Evolutionary conservation across 106 monocot species (phyloP), one percentile per base, ranked within the genome.

Genomic region (Iris macrosiphon): DNA sequence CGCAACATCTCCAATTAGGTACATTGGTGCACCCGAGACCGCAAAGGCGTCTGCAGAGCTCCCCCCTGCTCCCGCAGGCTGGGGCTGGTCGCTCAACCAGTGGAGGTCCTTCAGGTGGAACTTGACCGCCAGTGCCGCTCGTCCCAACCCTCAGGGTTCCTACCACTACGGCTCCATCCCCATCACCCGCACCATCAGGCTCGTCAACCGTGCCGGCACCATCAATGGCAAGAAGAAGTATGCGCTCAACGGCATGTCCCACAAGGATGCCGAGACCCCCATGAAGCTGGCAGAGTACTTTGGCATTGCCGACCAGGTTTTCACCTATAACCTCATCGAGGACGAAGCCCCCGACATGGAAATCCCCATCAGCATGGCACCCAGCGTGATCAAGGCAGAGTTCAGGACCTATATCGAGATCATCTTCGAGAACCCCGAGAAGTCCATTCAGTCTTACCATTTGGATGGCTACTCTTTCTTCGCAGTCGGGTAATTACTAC

Each of bases 161-260:
- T 75, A 66, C 70, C 80, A 80, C 62, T 80, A 80, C 63, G 81
- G 81, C 24, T 41, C 30, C 32, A 81, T 81, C 67, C 63, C 75
- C 52, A 81, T 81, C 71, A 75, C 75, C 35, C 61, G 81, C 29
- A 75, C 81, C 40, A 72, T 81, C 59, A 67, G 46, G 59, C 67
- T 81, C 38, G 45, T 25, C 20, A 71, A 35, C 56, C 17, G 45
- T 28, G 11, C 60, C 25, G 56, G 19, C 13, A 31, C 3, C 7
- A 57, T 71, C 45, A 32, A 52, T 40, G 75, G 74, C 15, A 79
- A 79, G 79, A 69, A 42, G 40, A 58, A 74, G 2, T 65, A 48
- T 49, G 69, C 55, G 3, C 61, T 79, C 74, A 79, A 79, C 60
- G 65, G 74, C n/a, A 60, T 60, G 23, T 74, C 79, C 15, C 70